These are phyloP conservation scores for Nicotiana paniculata DNA, from an alignment of 257 asterid species.

Conservation along the genomic window DNA sequence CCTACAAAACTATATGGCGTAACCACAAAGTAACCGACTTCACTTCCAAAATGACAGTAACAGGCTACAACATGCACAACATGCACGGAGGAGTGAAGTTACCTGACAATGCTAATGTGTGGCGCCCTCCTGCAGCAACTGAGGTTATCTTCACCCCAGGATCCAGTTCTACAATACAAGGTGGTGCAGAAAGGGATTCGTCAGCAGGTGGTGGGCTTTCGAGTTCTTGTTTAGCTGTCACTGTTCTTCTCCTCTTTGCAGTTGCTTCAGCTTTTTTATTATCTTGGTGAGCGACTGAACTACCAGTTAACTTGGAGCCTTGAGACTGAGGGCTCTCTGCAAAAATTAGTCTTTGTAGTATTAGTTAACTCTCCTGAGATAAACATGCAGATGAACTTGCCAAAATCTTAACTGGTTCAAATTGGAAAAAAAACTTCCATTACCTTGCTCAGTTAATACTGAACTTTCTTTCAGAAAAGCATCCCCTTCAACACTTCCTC, in stretches of 20 bases:
- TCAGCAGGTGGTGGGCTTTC: constrained; percentile 41
- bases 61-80: constrained; percentile 2
- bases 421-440: not conserved
- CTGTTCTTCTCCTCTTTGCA: constrained; percentile 45
- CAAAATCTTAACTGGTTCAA: not conserved
- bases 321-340: constrained; percentile 37
- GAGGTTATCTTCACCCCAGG: constrained; percentile 59
- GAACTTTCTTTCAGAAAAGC: constrained; percentile 31
- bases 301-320: constrained; percentile 27
- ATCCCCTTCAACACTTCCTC: constrained; percentile 34
- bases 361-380: constrained; percentile 10
- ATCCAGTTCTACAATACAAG: constrained; percentile 60
- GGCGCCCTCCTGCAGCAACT: constrained; percentile 89
- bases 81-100: constrained; percentile 13
- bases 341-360: constrained; percentile 8
- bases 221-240: constrained; percentile 35
- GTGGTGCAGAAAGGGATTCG: constrained; percentile 61
- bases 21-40: constrained; percentile 33
- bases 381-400: not conserved
- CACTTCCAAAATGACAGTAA: constrained; percentile 11
- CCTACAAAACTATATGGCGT: constrained; percentile 51
- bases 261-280: constrained; percentile 43
- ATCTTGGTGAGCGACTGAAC: constrained; percentile 26
- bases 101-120: constrained; percentile 70
- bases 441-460: constrained; percentile 45